Evolutionary conservation across 1,139 yeast species (phyloP), one percentile per base, ranked within the genome.

Genomic region (Candida sojae): DNA sequence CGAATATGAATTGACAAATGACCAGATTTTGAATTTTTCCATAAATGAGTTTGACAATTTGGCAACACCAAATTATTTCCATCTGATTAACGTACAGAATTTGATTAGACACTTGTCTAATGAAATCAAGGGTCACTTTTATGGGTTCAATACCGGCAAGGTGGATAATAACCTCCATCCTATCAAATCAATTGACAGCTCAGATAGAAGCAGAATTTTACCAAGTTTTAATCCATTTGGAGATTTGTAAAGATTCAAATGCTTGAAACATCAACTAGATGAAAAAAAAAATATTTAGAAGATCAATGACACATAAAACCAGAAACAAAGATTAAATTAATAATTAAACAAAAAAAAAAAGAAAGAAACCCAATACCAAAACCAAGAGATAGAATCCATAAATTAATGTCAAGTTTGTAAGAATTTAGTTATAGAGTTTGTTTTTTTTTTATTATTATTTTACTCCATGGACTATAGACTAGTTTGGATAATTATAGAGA

Each of bases 1-100:
- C 17, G 80, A 75, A 54, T 75, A 75, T 52, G 73, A 71, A 45
- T 62, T 75, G 46, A 53, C 67, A 11, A 71, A 71, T 54, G 80
- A 75, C 7, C 77, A 73, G 57, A 70, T 74, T 17, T 58, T 69
- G 54, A 71, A 68, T 46, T 75, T 75, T 53, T 68, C 76, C 17
- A 66, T 74, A 37, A 63, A 63, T 42, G 77, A 73, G 50, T 66
- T 75, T 50, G 69, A 64, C 17, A 62, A 61, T 45, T 62, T 75
- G 44, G 57, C 71, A 0, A 49, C 51, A 11, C 74, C 79, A 31
- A 73, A 66, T 53, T 75, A 75, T 56, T 75, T 75, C 64, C 80
- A 75, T 54, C 72, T 68, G 66, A 59, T 63, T 23, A 75, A 75
- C 54, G 61, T 75, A 48, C 58, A 59, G 46, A 73, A 75, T 55